Evolutionary conservation across 306 rosid genomes (phyloP), one percentile per base, ranked within the genome.

Genomic region (cucumber (Cucumis sativus)): DNA sequence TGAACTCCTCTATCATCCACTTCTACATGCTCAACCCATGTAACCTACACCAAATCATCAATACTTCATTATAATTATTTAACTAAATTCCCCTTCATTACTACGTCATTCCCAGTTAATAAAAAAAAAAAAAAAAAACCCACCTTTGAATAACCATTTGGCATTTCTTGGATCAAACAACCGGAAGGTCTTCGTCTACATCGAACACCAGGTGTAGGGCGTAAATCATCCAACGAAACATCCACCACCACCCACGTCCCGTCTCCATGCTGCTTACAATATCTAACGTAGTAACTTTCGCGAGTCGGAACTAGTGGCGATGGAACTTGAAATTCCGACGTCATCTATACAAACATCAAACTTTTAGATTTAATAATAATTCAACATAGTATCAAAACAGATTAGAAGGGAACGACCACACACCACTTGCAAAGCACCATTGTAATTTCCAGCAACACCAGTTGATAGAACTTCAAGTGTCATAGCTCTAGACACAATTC

Each of bases 371-470:
- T 35, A 17, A 7, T 35, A 35, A 9, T 28, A 28, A 7, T 61
- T 61, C 2, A 61, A 58, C 6, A 21, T 58, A 10, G 11, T 18
- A 55, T 21, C 16, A 21, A 0, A 58, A 23, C 17, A 59, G 7
- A 47, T 0, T 5, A 1, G 57, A 16, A 6, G 11, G 5, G 5
- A 33, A 33, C 3, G 37, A 33, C 37, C 37, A 33, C 37, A 3
- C 5, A 95, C 99, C 97, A 96, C 99, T 96, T 96, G 99, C 63
- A 96, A 79, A 30, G 99, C 99, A 67, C 99, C 99, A 77, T 96
- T 96, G 87, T 88, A 96, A 81, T 91, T 96, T 63, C 98, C 99
- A 3, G 98, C 98, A 10, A 96, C 99, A 14, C 99, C 99, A 6
- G 98, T 92, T 69, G 98, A 96, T 16, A 92, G 80, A 8, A 96